Conservation (phyloP, 2,329 filamentous ascomycete genomes). For the Rutstroemia sp. region DNA sequence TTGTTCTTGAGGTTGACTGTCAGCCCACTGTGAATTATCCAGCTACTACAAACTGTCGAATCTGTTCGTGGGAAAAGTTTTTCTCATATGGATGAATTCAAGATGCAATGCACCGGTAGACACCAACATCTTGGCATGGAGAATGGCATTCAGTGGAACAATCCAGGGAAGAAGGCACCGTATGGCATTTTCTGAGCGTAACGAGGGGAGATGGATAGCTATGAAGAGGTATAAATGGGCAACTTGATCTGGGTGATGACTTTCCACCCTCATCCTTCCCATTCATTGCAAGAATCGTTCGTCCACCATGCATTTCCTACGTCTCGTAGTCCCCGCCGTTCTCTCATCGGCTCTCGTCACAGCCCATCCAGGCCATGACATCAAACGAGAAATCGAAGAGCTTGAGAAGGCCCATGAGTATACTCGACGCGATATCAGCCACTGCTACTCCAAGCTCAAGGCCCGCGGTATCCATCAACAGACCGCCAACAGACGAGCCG, state of each 20-base stretch:
- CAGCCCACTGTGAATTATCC: neutral
- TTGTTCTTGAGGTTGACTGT: neutral
- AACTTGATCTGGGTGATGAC: no score
- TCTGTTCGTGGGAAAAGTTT: neutral
- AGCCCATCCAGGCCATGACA: conserved; percentile 5
- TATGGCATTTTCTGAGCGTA: neutral
- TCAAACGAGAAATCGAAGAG: neutral
- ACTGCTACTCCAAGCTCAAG: conserved; percentile 25
- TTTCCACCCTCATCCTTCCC: no score
- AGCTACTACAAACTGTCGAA: neutral
- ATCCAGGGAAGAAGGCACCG: neutral
- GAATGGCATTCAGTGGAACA: neutral
- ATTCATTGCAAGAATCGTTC: no score
- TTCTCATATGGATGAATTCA: neutral
- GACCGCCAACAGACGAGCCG: conserved; percentile 7
- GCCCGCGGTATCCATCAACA: conserved; percentile 29
- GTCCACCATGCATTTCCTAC: conserved; percentile 3
- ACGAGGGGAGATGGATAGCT: no score
- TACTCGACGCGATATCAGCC: conserved; percentile 7
- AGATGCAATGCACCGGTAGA: neutral
- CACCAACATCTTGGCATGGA: neutral
- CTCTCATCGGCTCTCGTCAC: neutral
- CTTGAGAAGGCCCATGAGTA: neutral
- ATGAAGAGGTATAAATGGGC: no score
- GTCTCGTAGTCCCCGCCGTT: neutral